A percentile compares a stretch with the other conserved stretches of the same genome.
These are phyloP conservation scores for Phytophthora foliorum DNA, from an alignment of 352 stramenopile species.

Conservation along the genomic window DNA sequence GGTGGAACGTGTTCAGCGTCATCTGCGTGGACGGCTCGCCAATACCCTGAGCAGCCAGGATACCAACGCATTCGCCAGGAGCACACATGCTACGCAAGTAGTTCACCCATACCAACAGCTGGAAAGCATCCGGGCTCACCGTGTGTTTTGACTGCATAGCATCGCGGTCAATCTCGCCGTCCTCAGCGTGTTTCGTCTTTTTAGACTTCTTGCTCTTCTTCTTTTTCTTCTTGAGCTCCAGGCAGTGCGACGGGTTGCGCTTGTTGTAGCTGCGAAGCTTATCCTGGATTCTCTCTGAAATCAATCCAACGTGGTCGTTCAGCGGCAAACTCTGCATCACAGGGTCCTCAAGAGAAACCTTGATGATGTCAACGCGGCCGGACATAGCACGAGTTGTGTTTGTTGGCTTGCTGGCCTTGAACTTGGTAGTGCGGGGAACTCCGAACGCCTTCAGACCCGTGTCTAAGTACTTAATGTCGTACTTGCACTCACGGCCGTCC, in stretches of 20 bases:
- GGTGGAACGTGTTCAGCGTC: constrained; percentile 99
- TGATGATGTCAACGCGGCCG: constrained; percentile 86
- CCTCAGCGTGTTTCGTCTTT: constrained; percentile 54
- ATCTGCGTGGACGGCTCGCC: constrained; percentile 99
- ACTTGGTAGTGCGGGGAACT: constrained; percentile 80
- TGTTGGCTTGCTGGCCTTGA: constrained; percentile 75
- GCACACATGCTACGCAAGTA: constrained; percentile 96
- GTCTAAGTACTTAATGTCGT: constrained; percentile 91
- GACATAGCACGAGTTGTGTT: constrained; percentile 83
- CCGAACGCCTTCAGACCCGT: constrained; percentile 83
- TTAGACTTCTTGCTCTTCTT: constrained; percentile 87
- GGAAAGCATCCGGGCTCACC: constrained; percentile 84
- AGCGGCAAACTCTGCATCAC: constrained; percentile 91
- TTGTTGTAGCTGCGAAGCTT: constrained; percentile 83
- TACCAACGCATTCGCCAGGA: constrained; percentile 98
- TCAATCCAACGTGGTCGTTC: constrained; percentile 86
- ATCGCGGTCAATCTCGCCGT: constrained; percentile 66
- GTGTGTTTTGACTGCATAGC: constrained; percentile 85
- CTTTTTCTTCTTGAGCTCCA: constrained; percentile 63
- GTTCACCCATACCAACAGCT: constrained; percentile 98
- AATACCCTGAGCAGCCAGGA: constrained; percentile 98
- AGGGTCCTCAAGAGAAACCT: constrained; percentile 71
- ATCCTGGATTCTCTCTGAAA: constrained; percentile 90
- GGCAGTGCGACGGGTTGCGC: constrained; percentile 77
- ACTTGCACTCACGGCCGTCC: constrained; percentile 76